Base-by-base conservation (phyloP, 2,329 filamentous ascomycete species). In the Leptographium lundbergii region DNA sequence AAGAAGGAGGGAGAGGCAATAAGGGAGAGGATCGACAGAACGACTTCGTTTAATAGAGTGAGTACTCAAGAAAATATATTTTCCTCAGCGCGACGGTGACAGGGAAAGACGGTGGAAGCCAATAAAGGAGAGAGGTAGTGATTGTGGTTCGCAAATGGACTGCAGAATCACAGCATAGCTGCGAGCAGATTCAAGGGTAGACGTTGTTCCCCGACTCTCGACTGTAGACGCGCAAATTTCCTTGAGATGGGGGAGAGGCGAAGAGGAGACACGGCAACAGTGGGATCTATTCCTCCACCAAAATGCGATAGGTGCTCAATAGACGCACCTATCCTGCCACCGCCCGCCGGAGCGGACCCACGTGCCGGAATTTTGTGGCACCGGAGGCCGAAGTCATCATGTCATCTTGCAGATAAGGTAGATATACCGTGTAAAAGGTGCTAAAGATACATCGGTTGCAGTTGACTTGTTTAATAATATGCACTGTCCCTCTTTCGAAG, bases 321-420 rank as follows among this genome's bases (percentile, higher is more conserved):
- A 19, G 25, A 22, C 19, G 48, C 25, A 19, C 22, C 48, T 51
- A 50, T 25, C 17, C 27, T 19, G 32, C 24, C 50, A 57, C 27
- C 52, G 27, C 36, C 47, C 11, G 7, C 3, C 9, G 29, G 14
- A 45, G 19, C 6, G 10, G 39, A 52, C 22, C 36, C 55, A 53
- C 39, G 4, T 25, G 5, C 39, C 58, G 58, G 54, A 22, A 22
- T 27, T 58, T 55, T 53, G 45, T 60, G 45, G 19, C 25, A 25
- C 59, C 56, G 48, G 5, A 3, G 14, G 9, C 50, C 54, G 58
- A 22, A 4, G 3, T 14, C 27, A 9, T 34, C 56, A 22, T 39
- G 13, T 42, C 34, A 55, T 36, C 34, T 55, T 34, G 36, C 50
- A 42, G 57, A 61, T 61, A 61, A 61, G 59, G 58, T 61, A 61